phyloP scores from a whole-genome alignment of 2,329 filamentous ascomycete genomes.

The Coleophoma cylindrospora region DNA sequence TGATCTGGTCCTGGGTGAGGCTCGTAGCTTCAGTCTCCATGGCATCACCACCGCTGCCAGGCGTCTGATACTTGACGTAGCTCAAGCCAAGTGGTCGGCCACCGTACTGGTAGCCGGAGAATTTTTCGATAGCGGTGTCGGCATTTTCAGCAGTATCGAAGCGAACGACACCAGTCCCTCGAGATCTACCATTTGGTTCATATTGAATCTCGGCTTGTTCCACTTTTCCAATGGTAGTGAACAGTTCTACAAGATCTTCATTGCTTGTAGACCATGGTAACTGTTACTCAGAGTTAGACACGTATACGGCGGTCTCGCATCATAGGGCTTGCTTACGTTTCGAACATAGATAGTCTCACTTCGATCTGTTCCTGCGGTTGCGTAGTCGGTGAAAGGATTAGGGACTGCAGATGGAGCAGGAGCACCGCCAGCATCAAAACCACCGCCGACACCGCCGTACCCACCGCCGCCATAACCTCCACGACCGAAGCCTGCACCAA shows the following conservation, averaged over 20 bases:
- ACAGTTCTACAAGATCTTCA: constrained; percentile 92
- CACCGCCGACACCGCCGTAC: constrained; percentile 31
- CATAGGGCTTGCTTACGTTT: constrained; percentile 62
- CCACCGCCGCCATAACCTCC: constrained; percentile 41
- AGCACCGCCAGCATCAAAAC: constrained; percentile 19
- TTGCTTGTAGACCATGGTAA: constrained; percentile 99
- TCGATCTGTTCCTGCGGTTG: constrained; percentile 79
- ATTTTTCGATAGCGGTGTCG: constrained; percentile 92
- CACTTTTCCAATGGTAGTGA: constrained; percentile 96
- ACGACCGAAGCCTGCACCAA: constrained; percentile 42
- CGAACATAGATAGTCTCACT: constrained; percentile 88
- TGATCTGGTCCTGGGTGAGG: constrained; percentile 96
- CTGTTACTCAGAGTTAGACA: constrained; percentile 36
- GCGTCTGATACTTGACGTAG: constrained; percentile 87
- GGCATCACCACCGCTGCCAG: constrained; percentile 46
- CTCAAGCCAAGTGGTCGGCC: constrained; percentile 88
- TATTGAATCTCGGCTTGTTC: constrained; percentile 99
- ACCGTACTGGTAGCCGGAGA: constrained; percentile 96
- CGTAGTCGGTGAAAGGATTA: constrained; percentile 92
- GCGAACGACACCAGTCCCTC: constrained; percentile 92
- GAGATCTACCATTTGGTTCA: constrained; percentile 90
- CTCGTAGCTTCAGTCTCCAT: constrained; percentile 82
- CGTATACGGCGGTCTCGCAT: too few relatives aligned
- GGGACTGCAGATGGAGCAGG: constrained; percentile 53
- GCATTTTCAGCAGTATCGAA: constrained; percentile 81